These are phyloP conservation scores for Cubamyces sp. DNA, from an alignment of 768 basidiomycete species.

Conservation along the genomic window DNA sequence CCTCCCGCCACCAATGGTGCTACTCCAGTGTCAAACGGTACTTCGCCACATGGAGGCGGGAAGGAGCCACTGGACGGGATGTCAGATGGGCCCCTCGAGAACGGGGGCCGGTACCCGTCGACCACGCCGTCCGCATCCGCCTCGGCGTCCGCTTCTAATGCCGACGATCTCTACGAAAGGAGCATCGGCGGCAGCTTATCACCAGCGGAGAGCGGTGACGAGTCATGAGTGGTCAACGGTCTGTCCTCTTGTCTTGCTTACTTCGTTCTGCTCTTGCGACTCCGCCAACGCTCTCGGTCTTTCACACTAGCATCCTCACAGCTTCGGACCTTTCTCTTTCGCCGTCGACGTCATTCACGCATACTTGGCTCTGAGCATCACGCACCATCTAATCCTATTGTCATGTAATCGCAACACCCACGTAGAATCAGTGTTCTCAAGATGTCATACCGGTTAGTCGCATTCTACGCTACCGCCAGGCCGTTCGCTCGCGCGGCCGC, in stretches of 20 bases:
- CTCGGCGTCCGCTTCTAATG: constrained; percentile 25
- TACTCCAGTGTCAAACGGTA: constrained; percentile 22
- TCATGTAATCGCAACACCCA: constrained; percentile 15
- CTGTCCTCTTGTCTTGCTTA: constrained; percentile 20
- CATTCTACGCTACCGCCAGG: neutral
- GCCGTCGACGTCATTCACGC: neutral
- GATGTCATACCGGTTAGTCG: neutral
- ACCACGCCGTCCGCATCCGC: constrained; percentile 23
- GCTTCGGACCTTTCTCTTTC: constrained; percentile 2
- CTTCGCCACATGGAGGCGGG: neutral
- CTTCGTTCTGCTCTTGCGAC: constrained; percentile 15
- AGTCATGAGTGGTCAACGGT: constrained; percentile 30
- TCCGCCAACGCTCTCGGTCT: constrained; percentile 18
- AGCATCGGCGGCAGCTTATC: constrained; percentile 49
- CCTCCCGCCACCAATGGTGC: constrained; percentile 29
- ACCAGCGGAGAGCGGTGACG: constrained; percentile 43
- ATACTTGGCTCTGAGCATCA: constrained; percentile 1
- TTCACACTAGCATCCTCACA: constrained; percentile 10
- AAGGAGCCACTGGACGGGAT: constrained; percentile 9
- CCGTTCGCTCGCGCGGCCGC: too few species aligned
- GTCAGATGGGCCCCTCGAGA: constrained; percentile 19
- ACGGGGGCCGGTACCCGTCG: constrained; percentile 20
- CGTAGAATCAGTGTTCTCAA: constrained; percentile 4
- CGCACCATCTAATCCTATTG: neutral
- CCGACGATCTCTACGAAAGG: constrained; percentile 36